These are phyloP conservation scores for Kluyveromyces marxianus DNA, from an alignment of 1,139 yeast species.

Conservation along the genomic window DNA sequence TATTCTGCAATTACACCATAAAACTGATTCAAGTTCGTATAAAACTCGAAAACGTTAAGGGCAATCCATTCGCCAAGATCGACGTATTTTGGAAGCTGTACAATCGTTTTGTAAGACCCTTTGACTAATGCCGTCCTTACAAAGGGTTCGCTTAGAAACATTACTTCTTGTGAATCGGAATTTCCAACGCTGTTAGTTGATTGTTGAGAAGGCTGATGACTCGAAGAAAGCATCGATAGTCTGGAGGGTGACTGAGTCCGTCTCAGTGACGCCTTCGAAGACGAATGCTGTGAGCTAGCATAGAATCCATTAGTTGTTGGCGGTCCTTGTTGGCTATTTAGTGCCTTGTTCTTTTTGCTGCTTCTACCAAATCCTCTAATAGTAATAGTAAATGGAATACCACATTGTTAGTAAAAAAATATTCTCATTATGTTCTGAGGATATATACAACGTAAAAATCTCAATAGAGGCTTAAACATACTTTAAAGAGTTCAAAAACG, in stretches of 20 bases:
- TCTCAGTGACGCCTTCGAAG: slow-evolving; percentile 33
- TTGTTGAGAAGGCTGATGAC: slow-evolving; percentile 7
- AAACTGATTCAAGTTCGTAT: slow-evolving; percentile 77
- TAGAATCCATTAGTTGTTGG: slow-evolving; percentile 20
- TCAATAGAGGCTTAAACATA: slow-evolving; percentile 3
- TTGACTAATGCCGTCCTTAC: slow-evolving; percentile 90
- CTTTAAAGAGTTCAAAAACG: slow-evolving; percentile 13
- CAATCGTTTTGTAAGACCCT: slow-evolving; percentile 96
- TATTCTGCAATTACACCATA: slow-evolving; percentile 84
- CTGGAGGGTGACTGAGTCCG: slow-evolving; percentile 31
- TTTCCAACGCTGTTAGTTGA: slow-evolving; percentile 29
- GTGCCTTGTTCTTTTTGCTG: slow-evolving; percentile 33
- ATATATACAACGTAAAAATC: too few species aligned
- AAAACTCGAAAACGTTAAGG: slow-evolving; percentile 81
- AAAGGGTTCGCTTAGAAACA: slow-evolving; percentile 84
- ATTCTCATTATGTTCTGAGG: not conserved
- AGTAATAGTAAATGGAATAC: not conserved
- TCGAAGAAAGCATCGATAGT: slow-evolving; percentile 13
- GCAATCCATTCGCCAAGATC: slow-evolving; percentile 96
- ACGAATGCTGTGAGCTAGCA: slow-evolving; percentile 30
- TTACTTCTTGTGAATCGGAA: slow-evolving; percentile 36
- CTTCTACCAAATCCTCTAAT: slow-evolving; percentile 35
- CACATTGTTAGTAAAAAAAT: not conserved
- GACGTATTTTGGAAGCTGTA: slow-evolving; percentile 89
- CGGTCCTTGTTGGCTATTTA: slow-evolving; percentile 9